Percentiles rank a stretch among this genome's conserved stretches.
These are phyloP conservation scores for Astrothelium macrocarpum DNA, from an alignment of 495 filamentous ascomycete species.

Conservation along the genomic window DNA sequence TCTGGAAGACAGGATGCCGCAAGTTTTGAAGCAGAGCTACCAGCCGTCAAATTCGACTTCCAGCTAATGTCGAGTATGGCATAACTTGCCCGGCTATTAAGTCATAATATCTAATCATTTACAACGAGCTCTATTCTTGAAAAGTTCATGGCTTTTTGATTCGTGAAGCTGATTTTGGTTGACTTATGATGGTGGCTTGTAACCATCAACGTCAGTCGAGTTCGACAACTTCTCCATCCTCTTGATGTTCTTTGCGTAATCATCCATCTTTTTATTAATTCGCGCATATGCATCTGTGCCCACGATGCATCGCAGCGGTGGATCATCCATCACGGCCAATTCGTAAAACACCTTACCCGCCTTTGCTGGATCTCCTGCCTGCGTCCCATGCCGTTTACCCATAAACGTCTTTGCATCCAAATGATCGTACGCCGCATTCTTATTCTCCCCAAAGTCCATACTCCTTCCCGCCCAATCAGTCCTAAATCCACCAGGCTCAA, in stretches of 20 bases:
- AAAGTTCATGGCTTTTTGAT: not conserved
- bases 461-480: conserved; percentile 30
- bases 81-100: not conserved
- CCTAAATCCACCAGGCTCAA: conserved; percentile 33
- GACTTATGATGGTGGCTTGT: conserved; percentile 10
- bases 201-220: conserved; percentile 40
- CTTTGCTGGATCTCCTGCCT: conserved; percentile 38
- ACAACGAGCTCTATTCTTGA: not conserved
- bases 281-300: conserved; percentile 36
- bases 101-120: not conserved
- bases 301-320: conserved; percentile 36
- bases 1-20: conserved; percentile 40
- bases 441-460: conserved; percentile 32
- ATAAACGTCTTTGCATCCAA: conserved; percentile 34
- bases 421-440: conserved; percentile 37
- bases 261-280: conserved; percentile 36
- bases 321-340: conserved; percentile 38
- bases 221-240: conserved; percentile 39
- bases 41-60: conserved; percentile 17
- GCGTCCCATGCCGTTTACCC: conserved; percentile 30
- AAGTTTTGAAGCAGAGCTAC: conserved; percentile 36
- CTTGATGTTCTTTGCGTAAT: conserved; percentile 32
- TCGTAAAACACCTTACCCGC: conserved; percentile 40
- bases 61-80: not conserved
- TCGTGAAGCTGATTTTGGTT: not conserved